These are phyloP conservation scores for Collybia nuda DNA, from an alignment of 768 basidiomycete genomes.

Conservation along the genomic window DNA sequence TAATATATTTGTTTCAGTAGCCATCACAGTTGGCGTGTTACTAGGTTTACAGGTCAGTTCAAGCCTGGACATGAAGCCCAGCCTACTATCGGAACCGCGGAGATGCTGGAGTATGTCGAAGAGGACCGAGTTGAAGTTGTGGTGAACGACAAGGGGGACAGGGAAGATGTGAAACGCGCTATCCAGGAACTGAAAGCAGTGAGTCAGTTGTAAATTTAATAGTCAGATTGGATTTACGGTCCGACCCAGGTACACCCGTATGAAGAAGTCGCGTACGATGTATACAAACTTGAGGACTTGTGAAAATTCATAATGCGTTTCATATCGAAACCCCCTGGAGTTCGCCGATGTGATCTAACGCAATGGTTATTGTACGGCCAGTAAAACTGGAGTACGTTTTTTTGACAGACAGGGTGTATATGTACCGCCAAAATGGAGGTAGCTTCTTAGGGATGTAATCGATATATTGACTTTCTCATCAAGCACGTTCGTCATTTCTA, in stretches of 20 bases:
- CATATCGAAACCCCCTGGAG: no score
- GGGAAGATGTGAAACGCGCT: slow-evolving; percentile 35
- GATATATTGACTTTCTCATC: no score
- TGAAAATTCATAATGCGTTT: no score
- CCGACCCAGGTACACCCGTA: slow-evolving; percentile 50
- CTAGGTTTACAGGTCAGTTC: slow-evolving; percentile 42
- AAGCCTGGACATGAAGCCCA: slow-evolving; percentile 37
- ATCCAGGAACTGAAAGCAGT: slow-evolving; percentile 48
- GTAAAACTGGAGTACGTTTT: no score
- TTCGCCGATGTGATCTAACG: no score
- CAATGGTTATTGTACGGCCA: no score
- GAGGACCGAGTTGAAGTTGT: slow-evolving; percentile 55
- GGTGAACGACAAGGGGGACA: slow-evolving; percentile 35
- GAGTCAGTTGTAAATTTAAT: slow-evolving; percentile 14
- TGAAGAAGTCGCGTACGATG: slow-evolving; percentile 56
- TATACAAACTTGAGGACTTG: neutral
- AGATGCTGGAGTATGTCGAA: slow-evolving; percentile 46
- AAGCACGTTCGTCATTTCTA: no score
- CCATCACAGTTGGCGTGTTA: slow-evolving; percentile 1
- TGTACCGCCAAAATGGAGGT: no score
- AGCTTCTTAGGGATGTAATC: no score
- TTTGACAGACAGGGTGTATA: no score
- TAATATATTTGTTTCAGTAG: slow-evolving; percentile 2
- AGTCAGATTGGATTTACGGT: neutral
- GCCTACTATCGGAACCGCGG: slow-evolving; percentile 43